A percentile compares a stretch with the other conserved stretches of the same genome.
Evolutionary conservation across 2,329 filamentous ascomycete species (phyloP).

Genomic region (Ophiobolus disseminans): DNA sequence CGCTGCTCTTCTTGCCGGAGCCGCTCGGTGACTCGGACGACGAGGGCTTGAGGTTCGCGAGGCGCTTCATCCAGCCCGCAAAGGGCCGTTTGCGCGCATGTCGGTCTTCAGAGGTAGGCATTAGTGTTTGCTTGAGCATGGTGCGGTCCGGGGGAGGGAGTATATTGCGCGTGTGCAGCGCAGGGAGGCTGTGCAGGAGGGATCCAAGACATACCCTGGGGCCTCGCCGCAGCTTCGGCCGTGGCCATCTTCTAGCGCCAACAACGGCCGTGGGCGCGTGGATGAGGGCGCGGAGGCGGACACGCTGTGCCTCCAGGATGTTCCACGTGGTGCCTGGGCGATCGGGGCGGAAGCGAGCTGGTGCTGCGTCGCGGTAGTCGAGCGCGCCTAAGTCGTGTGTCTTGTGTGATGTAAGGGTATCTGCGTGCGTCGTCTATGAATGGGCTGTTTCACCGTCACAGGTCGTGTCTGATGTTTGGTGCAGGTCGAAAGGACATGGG

Average conservation of each 20-base stretch:
- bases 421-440: too few relatives aligned
- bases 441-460: too few relatives aligned
- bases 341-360: too few relatives aligned
- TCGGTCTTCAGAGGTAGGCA: conserved; percentile 63
- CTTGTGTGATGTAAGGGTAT: neutral
- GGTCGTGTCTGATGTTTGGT: too few relatives aligned
- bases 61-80: conserved; percentile 90
- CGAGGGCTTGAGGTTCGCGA: conserved; percentile 85
- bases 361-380: too few relatives aligned
- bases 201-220: conserved; percentile 51
- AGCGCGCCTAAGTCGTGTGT: too few relatives aligned
- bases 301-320: neutral
- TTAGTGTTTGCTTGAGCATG: conserved; percentile 26
- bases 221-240: conserved; percentile 52
- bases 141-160: conserved; percentile 5
- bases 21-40: conserved; percentile 62
- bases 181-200: conserved; percentile 20
- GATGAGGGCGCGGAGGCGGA: conserved; percentile 2
- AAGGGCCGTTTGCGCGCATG: conserved; percentile 83
- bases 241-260: conserved; percentile 49
- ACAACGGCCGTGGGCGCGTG: conserved; percentile 12
- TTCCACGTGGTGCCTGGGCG: conserved; percentile 17
- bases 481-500: neutral
- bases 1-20: conserved; percentile 50
- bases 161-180: conserved; percentile 2